These are phyloP conservation scores for Toxoplasma gondii DNA, from an alignment of 169 alveolate genomes.

Conservation along the genomic window DNA sequence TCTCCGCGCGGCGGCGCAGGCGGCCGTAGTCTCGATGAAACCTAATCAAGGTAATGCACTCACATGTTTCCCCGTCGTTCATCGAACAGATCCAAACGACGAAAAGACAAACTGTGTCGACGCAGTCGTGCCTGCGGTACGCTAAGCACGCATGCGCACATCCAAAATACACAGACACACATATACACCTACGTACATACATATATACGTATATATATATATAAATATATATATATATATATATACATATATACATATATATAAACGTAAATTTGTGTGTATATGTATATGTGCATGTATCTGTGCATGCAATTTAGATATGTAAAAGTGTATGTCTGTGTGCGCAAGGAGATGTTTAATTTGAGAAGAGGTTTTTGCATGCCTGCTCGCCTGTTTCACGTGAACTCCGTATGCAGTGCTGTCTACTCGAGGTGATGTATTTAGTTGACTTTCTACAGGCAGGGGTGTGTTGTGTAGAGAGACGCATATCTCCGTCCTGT, in stretches of 20 bases:
- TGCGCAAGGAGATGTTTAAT: too few species aligned
- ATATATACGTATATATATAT: not conserved
- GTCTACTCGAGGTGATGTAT: too few species aligned
- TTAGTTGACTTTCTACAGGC: too few species aligned
- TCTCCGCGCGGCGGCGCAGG: slow-evolving; percentile 60
- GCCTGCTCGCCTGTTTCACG: too few species aligned
- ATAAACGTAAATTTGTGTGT: not conserved
- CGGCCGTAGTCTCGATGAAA: not conserved
- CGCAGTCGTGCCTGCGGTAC: not conserved
- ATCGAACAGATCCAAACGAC: not conserved
- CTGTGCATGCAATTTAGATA: not conserved
- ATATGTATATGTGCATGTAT: too few species aligned
- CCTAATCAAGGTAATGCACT: not conserved
- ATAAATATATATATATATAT: not conserved
- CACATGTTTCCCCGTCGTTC: not conserved
- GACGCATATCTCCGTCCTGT: too few species aligned
- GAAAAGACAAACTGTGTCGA: not conserved
- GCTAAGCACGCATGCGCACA: too few species aligned
- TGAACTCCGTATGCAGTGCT: too few species aligned
- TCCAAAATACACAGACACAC: too few species aligned
- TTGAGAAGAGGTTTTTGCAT: too few species aligned
- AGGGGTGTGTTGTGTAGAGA: too few species aligned
- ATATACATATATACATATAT: not conserved
- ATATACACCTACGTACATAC: not conserved
- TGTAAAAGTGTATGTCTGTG: too few species aligned